Percentiles rank a stretch among this genome's conserved stretches.
These are phyloP conservation scores for Fusarium fracticaudum DNA, from an alignment of 2,329 filamentous ascomycete species.

Conservation along the genomic window DNA sequence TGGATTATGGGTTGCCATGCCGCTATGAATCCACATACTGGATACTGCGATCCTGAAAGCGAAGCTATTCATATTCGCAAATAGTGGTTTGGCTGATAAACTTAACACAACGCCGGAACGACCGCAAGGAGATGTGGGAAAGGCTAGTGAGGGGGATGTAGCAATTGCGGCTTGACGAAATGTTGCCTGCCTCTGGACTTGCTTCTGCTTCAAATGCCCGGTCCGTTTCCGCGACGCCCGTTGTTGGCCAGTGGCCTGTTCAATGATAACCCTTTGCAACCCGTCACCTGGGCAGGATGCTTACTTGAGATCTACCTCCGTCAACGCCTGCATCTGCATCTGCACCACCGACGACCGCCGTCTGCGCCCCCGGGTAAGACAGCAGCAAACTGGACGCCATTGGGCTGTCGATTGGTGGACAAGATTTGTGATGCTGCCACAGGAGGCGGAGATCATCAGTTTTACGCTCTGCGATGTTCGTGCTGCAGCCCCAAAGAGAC, in stretches of 20 bases:
- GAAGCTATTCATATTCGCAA: neutral
- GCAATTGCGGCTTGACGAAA: slow-evolving; percentile 15
- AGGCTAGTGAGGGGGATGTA: neutral
- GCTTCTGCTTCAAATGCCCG: slow-evolving; percentile 17
- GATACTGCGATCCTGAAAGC: neutral
- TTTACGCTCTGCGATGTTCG: slow-evolving; percentile 26
- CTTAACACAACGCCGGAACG: neutral
- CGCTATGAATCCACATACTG: neutral
- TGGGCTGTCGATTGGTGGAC: slow-evolving; percentile 25
- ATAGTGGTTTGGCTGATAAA: neutral
- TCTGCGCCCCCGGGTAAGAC: slow-evolving; percentile 22
- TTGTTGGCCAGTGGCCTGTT: slow-evolving; percentile 22
- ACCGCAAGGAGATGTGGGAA: neutral
- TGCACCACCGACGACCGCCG: neutral
- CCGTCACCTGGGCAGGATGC: slow-evolving; percentile 9
- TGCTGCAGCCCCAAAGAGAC: slow-evolving; percentile 25
- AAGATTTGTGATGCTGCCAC: slow-evolving; percentile 25
- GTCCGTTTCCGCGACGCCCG: slow-evolving; percentile 42
- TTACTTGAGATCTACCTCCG: slow-evolving; percentile 10
- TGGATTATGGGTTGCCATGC: neutral
- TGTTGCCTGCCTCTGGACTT: neutral
- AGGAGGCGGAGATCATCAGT: slow-evolving; percentile 37
- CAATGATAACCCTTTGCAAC: slow-evolving; percentile 3
- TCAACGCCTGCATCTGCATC: slow-evolving; percentile 4
- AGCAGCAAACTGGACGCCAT: slow-evolving; percentile 20